Percentiles rank a stretch among this genome's conserved stretches.
phyloP scores from a whole-genome alignment of 2,329 filamentous ascomycete species.

The Bipolaris victoriae region DNA sequence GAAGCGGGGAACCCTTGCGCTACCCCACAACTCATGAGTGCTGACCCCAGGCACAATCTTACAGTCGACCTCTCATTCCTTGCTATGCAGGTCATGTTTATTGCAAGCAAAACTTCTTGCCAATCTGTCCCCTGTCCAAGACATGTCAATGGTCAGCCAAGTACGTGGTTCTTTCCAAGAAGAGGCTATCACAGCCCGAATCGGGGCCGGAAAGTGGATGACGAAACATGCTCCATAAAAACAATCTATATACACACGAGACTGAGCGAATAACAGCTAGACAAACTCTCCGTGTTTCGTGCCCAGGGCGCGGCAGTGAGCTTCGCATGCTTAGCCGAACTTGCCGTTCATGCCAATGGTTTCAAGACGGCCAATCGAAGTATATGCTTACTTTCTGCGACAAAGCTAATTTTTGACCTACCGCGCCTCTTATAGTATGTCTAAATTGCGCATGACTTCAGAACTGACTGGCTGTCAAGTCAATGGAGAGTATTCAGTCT shows the following conservation, averaged over 20 bases:
- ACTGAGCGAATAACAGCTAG: background rate
- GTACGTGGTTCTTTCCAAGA: background rate
- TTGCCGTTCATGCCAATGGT: slow-evolving; percentile 12
- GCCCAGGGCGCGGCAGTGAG: slow-evolving; percentile 15
- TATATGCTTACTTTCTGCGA: background rate
- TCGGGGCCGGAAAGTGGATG: background rate
- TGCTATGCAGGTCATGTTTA: background rate
- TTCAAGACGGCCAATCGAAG: slow-evolving; percentile 4
- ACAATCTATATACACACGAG: background rate
- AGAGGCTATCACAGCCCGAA: background rate
- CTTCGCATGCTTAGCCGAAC: slow-evolving; percentile 27
- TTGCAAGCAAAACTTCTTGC: background rate
- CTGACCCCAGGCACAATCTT: slow-evolving; percentile 8
- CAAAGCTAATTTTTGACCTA: background rate
- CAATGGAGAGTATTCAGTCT: background rate
- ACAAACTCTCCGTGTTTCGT: background rate
- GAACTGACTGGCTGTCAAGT: background rate
- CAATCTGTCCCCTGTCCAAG: background rate
- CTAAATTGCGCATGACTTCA: slow-evolving; percentile 6
- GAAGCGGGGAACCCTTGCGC: slow-evolving; percentile 23
- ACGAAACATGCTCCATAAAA: background rate
- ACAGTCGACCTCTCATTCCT: background rate
- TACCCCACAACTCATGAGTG: slow-evolving; percentile 15
- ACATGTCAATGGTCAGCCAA: background rate
- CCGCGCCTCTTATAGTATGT: slow-evolving; percentile 9